Evolutionary conservation across 306 rosid species (phyloP).

Genomic region (Hippophae tibetana): DNA sequence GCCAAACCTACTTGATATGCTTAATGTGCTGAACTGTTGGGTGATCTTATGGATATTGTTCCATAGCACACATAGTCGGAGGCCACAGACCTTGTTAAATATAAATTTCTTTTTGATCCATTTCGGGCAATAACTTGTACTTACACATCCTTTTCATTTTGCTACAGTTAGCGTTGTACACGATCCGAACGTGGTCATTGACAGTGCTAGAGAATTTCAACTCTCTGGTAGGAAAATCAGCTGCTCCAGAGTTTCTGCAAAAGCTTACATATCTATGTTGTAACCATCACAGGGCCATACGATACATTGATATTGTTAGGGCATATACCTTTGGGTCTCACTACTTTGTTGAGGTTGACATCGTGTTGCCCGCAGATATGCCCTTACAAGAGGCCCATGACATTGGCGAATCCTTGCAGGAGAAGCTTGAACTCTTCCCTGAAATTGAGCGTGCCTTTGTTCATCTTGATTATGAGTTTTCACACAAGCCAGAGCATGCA

Average conservation of each 20-base stretch:
- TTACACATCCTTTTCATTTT: conserved; percentile 7
- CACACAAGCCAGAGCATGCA: conserved; percentile 93
- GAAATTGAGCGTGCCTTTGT: conserved; percentile 95
- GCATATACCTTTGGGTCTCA: conserved; percentile 96
- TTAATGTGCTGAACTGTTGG: background rate
- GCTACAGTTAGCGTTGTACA: conserved; percentile 80
- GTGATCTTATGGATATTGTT: too few species aligned
- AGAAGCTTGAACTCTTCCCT: conserved; percentile 76
- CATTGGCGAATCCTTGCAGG: conserved; percentile 84
- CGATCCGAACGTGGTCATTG: conserved; percentile 90
- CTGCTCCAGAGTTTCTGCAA: conserved; percentile 84
- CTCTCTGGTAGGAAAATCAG: conserved; percentile 87
- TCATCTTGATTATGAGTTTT: conserved; percentile 87
- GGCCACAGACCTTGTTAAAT: too few species aligned
- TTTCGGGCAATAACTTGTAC: background rate
- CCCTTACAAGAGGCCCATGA: conserved; percentile 89
- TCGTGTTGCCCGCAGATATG: conserved; percentile 75
- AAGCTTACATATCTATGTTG: conserved; percentile 91
- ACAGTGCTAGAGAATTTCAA: conserved; percentile 91
- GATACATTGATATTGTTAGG: conserved; percentile 79
- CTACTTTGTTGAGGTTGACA: conserved; percentile 95
- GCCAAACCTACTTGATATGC: background rate
- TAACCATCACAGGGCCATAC: conserved; percentile 84
- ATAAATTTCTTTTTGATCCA: background rate
- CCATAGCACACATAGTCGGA: too few species aligned